phyloP scores from a whole-genome alignment of 257 asterid species.

The Scutellaria baicalensis region DNA sequence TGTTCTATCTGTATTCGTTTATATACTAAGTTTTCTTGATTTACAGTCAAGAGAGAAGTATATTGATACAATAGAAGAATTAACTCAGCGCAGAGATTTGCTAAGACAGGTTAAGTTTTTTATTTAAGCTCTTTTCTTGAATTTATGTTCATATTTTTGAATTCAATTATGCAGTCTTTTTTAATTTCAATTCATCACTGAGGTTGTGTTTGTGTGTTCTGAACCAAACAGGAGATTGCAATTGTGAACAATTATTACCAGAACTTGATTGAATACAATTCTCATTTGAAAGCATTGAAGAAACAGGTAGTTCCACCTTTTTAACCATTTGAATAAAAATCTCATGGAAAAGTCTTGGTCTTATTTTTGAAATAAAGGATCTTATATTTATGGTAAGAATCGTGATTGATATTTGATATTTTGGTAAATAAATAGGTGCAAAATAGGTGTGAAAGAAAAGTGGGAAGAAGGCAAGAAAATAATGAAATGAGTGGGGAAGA shows the following conservation, averaged over 20 bases:
- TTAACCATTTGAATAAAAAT: too few species aligned
- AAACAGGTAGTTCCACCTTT: slow-evolving; percentile 24
- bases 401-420: too few species aligned
- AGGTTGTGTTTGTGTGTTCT: background rate
- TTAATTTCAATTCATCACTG: background rate
- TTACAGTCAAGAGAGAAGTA: slow-evolving; percentile 40
- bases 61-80: slow-evolving; percentile 22
- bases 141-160: background rate
- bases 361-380: too few species aligned
- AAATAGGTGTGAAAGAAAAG: slow-evolving; percentile 1
- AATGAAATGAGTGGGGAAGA: background rate
- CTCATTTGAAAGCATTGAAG: slow-evolving; percentile 30
- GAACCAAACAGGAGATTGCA: slow-evolving; percentile 34
- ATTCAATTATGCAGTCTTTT: too few species aligned
- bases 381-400: too few species aligned
- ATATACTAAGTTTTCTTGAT: background rate
- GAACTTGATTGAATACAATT: slow-evolving; percentile 26
- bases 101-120: slow-evolving; percentile 39
- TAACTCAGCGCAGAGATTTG: slow-evolving; percentile 31
- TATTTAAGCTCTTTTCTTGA: background rate
- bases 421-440: slow-evolving; percentile 5
- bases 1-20: background rate
- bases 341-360: too few species aligned
- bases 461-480: background rate
- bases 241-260: slow-evolving; percentile 25